Evolutionary conservation across 2,329 filamentous ascomycete genomes (phyloP).

Genomic region (Curvularia hawaiiensis): DNA sequence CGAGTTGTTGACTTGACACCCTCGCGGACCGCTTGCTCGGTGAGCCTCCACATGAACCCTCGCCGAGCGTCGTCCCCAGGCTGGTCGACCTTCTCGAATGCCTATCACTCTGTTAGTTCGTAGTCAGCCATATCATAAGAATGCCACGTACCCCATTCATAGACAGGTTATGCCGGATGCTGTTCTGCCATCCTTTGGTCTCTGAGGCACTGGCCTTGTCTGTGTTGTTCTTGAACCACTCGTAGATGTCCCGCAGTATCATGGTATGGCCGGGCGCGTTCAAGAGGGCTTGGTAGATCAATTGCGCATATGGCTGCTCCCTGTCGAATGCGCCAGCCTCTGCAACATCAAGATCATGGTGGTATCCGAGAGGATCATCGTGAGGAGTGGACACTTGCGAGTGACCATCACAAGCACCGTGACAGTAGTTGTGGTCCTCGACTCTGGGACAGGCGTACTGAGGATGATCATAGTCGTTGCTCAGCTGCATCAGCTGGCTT

Average conservation of each 20-base stretch:
- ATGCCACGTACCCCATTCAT: constrained; percentile 80
- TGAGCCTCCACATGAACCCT: constrained; percentile 77
- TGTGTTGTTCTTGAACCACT: constrained; percentile 85
- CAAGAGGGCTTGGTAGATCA: constrained; percentile 79
- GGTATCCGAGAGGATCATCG: constrained; percentile 16
- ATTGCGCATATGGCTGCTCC: constrained; percentile 77
- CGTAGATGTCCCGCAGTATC: constrained; percentile 84
- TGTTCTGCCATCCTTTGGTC: constrained; percentile 84
- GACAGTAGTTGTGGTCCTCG: constrained; percentile 25
- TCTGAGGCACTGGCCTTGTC: constrained; percentile 68
- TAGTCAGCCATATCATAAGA: background rate
- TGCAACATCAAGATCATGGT: constrained; percentile 12
- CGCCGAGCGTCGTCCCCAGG: constrained; percentile 64
- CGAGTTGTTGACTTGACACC: constrained; percentile 85
- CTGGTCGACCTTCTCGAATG: constrained; percentile 60
- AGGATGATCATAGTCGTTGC: constrained; percentile 32
- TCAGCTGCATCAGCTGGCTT: constrained; percentile 30
- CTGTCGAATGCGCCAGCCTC: constrained; percentile 39
- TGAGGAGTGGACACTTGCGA: constrained; percentile 31
- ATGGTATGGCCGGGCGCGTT: constrained; percentile 70
- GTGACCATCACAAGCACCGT: constrained; percentile 28
- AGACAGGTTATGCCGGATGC: constrained; percentile 91
- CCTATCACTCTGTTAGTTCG: constrained; percentile 45
- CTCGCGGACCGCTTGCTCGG: constrained; percentile 68
- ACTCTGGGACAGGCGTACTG: constrained; percentile 22